These are phyloP conservation scores for Paraglomus occultum DNA, from an alignment of 192 early-diverging fungal genomes.

Conservation along the genomic window DNA sequence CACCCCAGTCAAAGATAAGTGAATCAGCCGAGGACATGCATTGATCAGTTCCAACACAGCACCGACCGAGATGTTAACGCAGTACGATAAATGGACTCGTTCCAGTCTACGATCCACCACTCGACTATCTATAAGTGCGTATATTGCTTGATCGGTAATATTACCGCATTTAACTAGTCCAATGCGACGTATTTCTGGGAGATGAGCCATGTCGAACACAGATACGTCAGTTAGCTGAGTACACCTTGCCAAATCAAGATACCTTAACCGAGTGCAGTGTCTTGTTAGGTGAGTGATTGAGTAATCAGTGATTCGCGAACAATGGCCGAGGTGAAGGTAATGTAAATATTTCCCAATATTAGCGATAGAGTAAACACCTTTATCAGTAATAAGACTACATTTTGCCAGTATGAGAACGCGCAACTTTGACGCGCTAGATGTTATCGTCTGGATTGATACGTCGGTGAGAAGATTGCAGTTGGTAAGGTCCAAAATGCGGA, in stretches of 20 bases:
- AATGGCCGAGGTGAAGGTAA: conserved; percentile 60
- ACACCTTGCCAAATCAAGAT: conserved; percentile 58
- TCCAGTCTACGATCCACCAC: conserved; percentile 47
- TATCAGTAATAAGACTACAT: conserved; percentile 53
- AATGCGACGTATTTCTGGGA: conserved; percentile 55
- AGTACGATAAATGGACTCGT: conserved; percentile 58
- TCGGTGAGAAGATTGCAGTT: conserved; percentile 46
- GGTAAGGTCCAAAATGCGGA: conserved; percentile 55
- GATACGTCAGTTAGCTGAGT: conserved; percentile 50
- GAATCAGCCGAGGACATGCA: conserved; percentile 47
- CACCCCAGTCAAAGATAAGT: conserved; percentile 57
- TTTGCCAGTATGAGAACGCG: conserved; percentile 56
- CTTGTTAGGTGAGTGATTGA: conserved; percentile 47
- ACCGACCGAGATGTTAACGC: conserved; percentile 45
- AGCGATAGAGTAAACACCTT: conserved; percentile 46
- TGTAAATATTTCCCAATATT: conserved; percentile 53
- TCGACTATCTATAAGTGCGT: conserved; percentile 45
- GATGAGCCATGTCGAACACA: conserved; percentile 49
- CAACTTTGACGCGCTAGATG: conserved; percentile 51
- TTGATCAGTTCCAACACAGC: conserved; percentile 48
- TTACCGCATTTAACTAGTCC: conserved; percentile 61
- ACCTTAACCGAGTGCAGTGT: conserved; percentile 52
- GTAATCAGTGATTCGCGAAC: conserved; percentile 48
- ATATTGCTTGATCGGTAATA: conserved; percentile 53
- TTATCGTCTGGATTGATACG: conserved; percentile 42